Evolutionary conservation across 1,139 yeast genomes (phyloP).

Genomic region (Diutina neorugosa): DNA sequence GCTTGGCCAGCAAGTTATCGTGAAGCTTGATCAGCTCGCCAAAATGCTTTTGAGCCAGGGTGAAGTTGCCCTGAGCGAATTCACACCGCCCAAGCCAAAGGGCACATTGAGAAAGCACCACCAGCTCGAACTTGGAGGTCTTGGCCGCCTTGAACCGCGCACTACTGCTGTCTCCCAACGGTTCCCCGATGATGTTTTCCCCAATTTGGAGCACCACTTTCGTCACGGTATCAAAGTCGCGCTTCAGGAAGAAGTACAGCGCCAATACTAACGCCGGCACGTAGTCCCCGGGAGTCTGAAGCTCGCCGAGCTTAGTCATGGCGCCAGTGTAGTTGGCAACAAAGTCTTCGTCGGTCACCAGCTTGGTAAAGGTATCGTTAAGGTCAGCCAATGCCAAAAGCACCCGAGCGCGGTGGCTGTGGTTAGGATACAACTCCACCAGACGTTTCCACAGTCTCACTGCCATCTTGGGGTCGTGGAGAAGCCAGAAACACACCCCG

Average conservation of each 20-base stretch:
- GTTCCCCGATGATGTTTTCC: slow-evolving; percentile 31
- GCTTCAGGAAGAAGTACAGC: slow-evolving; percentile 50
- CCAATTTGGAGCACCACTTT: slow-evolving; percentile 46
- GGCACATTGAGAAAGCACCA: slow-evolving; percentile 59
- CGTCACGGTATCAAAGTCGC: slow-evolving; percentile 44
- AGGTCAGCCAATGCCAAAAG: slow-evolving; percentile 59
- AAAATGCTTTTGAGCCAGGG: slow-evolving; percentile 60
- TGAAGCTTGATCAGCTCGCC: slow-evolving; percentile 59
- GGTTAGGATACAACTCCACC: slow-evolving; percentile 49
- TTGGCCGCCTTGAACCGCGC: slow-evolving; percentile 7
- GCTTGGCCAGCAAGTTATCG: slow-evolving; percentile 50
- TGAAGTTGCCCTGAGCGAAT: slow-evolving; percentile 46
- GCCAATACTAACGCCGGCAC: slow-evolving; percentile 33
- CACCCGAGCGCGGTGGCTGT: slow-evolving; percentile 45
- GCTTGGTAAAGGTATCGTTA: slow-evolving; percentile 46
- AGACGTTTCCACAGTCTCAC: slow-evolving; percentile 73
- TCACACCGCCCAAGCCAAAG: slow-evolving; percentile 81
- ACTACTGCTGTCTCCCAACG: slow-evolving; percentile 14
- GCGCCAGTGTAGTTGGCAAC: slow-evolving; percentile 36
- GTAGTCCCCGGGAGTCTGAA: slow-evolving; percentile 18
- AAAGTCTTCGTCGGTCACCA: slow-evolving; percentile 51
- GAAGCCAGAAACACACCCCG: slow-evolving; percentile 87
- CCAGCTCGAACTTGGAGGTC: slow-evolving; percentile 19
- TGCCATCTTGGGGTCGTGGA: slow-evolving; percentile 73
- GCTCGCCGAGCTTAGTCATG: slow-evolving; percentile 19